Conservation (phyloP, 2,329 filamentous ascomycete species). For the Didymella sp. region DNA sequence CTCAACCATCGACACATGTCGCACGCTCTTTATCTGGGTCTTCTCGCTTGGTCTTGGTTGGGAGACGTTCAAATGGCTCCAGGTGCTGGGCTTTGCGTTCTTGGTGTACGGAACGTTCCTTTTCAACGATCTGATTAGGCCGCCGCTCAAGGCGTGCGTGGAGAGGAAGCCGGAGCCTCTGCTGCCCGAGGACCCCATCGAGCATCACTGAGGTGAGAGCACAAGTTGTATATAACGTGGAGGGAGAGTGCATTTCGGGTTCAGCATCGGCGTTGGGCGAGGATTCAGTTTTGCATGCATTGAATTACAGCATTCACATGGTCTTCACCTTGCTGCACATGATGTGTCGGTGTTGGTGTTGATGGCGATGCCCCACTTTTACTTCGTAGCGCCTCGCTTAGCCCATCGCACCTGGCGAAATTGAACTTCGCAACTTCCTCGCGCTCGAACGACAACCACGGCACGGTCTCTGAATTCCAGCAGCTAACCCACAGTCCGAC, state of each 20-base stretch:
- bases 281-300: not conserved
- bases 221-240: slow-evolving; percentile 1
- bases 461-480: slow-evolving; percentile 47
- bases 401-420: slow-evolving; percentile 8
- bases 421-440: slow-evolving; percentile 11
- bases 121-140: slow-evolving; percentile 91
- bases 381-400: not conserved
- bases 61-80: slow-evolving; percentile 98
- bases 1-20: slow-evolving; percentile 96
- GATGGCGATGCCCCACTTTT: not conserved
- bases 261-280: slow-evolving; percentile 6
- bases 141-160: slow-evolving; percentile 74
- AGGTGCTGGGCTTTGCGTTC: slow-evolving; percentile 85
- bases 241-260: not conserved
- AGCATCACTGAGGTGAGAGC: slow-evolving; percentile 60
- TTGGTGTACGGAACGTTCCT: slow-evolving; percentile 96
- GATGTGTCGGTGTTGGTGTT: not conserved
- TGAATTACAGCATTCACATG: not conserved
- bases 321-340: not conserved
- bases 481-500: slow-evolving; percentile 43
- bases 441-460: slow-evolving; percentile 26
- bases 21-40: slow-evolving; percentile 97
- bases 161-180: slow-evolving; percentile 65
- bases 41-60: slow-evolving; percentile 91
- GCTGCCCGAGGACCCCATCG: slow-evolving; percentile 82